Conservation (phyloP, 805 yeast species). For the Saccharomycopsis malanga region DNA sequence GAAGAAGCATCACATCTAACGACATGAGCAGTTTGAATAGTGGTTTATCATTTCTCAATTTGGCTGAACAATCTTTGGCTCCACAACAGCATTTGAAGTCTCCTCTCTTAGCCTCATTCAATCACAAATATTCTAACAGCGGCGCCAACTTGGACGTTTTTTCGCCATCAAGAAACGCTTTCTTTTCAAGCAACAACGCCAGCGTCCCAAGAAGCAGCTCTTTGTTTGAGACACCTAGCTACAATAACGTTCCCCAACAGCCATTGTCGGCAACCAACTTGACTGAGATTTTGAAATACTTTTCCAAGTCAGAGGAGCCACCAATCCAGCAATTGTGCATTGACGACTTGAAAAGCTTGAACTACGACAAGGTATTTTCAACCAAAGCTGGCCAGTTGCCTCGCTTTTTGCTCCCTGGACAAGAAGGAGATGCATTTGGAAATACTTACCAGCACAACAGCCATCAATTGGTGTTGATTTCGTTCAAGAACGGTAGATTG, state of each 20-base stretch:
- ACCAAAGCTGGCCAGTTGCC: constrained; percentile 21
- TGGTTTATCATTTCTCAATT: constrained; percentile 13
- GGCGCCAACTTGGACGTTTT: constrained; percentile 8
- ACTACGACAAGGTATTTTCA: constrained; percentile 26
- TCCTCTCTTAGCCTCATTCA: constrained; percentile 12
- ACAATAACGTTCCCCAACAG: constrained; percentile 5
- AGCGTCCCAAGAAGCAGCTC: constrained; percentile 5
- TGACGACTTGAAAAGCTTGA: constrained; percentile 19
- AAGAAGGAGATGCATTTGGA: constrained; percentile 1
- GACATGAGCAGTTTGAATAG: constrained; percentile 6
- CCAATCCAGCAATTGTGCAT: constrained; percentile 17
- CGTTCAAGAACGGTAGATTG: constrained; percentile 71
- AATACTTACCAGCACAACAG: constrained; percentile 11
- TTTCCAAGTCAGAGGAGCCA: constrained; percentile 5
- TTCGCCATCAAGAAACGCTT: constrained; percentile 10
- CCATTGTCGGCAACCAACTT: background rate
- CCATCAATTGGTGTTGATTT: constrained; percentile 48
- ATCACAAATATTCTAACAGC: constrained; percentile 2
- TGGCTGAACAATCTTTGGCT: background rate
- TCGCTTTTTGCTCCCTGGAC: constrained; percentile 18
- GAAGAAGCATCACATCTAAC: constrained; percentile 13
- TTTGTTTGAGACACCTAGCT: constrained; percentile 8
- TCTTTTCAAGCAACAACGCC: constrained; percentile 1
- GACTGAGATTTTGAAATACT: constrained; percentile 16
- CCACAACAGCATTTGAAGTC: constrained; percentile 10